Evolutionary conservation across 139 green algal genomes (phyloP).

Genomic region (Astrephomene gubernaculifera): DNA sequence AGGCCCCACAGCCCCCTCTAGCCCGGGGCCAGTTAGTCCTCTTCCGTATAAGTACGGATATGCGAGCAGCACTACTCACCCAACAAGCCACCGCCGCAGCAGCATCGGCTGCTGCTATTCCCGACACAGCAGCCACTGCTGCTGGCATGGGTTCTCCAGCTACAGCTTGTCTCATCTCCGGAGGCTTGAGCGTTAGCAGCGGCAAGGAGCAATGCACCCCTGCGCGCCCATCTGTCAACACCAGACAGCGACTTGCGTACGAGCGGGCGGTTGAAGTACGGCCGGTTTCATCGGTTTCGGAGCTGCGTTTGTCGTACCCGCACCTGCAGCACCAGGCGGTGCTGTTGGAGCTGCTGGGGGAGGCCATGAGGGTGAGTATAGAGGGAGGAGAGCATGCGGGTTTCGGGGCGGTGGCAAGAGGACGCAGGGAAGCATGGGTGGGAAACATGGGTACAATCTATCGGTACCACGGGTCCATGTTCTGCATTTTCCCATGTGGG

Average conservation of each 20-base stretch:
- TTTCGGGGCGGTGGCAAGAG: no score
- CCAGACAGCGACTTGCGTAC: neutral
- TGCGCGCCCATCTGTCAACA: no score
- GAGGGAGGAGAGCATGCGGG: no score
- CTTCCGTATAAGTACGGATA: constrained; percentile 6
- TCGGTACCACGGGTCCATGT: no score
- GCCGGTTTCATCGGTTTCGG: neutral
- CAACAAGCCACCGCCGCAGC: neutral
- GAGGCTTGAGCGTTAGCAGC: no score
- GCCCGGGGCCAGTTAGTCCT: neutral
- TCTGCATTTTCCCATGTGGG: no score
- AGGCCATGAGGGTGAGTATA: constrained; percentile 12
- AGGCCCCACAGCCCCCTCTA: neutral
- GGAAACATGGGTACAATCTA: no score
- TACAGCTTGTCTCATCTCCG: no score
- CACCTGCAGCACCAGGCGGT: constrained; percentile 1
- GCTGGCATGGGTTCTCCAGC: no score
- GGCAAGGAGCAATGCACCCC: no score
- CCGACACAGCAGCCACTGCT: no score
- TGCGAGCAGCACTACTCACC: neutral
- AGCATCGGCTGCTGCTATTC: neutral
- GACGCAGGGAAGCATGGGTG: no score
- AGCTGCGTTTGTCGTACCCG: neutral
- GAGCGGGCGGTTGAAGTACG: constrained; percentile 15
- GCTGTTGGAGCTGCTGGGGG: constrained; percentile 25